phyloP scores from a whole-genome alignment of 2,329 filamentous ascomycete genomes.

The Ophiostoma quercus region DNA sequence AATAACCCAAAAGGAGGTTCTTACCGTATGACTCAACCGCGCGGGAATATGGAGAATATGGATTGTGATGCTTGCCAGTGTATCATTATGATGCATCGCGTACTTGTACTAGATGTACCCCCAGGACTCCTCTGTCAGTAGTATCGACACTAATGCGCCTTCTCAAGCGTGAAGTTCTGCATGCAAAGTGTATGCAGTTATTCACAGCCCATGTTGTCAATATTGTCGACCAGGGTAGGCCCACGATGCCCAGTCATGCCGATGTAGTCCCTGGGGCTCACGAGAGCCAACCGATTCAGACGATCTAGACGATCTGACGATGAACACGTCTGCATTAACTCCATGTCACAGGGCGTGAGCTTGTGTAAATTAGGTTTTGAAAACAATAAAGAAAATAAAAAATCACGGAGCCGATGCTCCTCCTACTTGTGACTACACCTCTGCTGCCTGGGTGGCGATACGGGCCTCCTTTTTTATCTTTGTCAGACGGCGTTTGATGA shows the following conservation, averaged over 20 bases:
- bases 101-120: not conserved
- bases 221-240: not conserved
- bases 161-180: not conserved
- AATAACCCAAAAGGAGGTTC: not conserved
- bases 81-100: conserved; percentile 3
- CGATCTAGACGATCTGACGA: not conserved
- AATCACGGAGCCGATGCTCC: not conserved
- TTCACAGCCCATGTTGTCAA: not conserved
- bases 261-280: not conserved
- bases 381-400: not conserved
- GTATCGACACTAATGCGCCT: not conserved
- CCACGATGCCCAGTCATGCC: not conserved
- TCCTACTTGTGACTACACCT: not conserved
- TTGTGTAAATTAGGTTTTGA: not conserved
- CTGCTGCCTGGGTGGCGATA: conserved; percentile 6
- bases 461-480: not conserved
- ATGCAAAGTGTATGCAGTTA: not conserved
- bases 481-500: not conserved
- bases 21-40: conserved; percentile 14
- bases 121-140: not conserved
- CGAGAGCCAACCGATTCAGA: not conserved
- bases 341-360: not conserved
- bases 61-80: not conserved
- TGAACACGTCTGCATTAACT: not conserved
- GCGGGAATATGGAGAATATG: not conserved